phyloP scores from a whole-genome alignment of 75 land plant species.

The Cunninghamia lanceolata region DNA sequence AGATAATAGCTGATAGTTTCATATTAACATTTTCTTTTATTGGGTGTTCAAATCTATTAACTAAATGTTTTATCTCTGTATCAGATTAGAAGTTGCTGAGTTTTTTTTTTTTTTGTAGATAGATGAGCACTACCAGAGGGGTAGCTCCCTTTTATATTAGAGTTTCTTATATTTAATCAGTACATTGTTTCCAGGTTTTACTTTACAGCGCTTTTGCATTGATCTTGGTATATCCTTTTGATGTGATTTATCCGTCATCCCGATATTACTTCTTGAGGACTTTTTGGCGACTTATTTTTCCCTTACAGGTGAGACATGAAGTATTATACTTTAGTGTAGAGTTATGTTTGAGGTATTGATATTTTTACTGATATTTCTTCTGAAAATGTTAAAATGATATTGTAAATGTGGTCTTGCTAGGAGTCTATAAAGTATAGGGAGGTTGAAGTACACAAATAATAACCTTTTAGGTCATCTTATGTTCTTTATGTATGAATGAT shows the following conservation, averaged over 20 bases:
- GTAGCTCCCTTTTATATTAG: no score
- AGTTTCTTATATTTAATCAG: not conserved
- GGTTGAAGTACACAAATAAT: no score
- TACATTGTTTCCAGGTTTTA: constrained; percentile 56
- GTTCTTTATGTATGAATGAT: not conserved
- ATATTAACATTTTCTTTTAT: not conserved
- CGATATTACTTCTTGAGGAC: constrained; percentile 85
- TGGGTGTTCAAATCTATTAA: not conserved
- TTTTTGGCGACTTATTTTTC: constrained; percentile 71
- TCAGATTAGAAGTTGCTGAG: not conserved
- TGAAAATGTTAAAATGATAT: no score
- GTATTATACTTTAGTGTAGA: not conserved
- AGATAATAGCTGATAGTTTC: not conserved
- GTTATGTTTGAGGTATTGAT: not conserved
- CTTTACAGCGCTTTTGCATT: constrained; percentile 67
- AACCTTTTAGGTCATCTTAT: no score
- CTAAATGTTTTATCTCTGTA: not conserved
- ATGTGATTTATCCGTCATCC: constrained; percentile 75
- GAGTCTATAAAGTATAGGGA: no score
- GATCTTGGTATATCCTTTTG: constrained; percentile 76
- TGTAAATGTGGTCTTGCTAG: not conserved
- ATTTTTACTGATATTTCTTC: not conserved
- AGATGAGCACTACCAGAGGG: no score
- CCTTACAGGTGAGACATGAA: constrained; percentile 69
- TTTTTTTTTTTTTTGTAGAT: no score